These are phyloP conservation scores for Pyrenochaeta sp. DNA, from an alignment of 2,329 filamentous ascomycete genomes.

Conservation along the genomic window DNA sequence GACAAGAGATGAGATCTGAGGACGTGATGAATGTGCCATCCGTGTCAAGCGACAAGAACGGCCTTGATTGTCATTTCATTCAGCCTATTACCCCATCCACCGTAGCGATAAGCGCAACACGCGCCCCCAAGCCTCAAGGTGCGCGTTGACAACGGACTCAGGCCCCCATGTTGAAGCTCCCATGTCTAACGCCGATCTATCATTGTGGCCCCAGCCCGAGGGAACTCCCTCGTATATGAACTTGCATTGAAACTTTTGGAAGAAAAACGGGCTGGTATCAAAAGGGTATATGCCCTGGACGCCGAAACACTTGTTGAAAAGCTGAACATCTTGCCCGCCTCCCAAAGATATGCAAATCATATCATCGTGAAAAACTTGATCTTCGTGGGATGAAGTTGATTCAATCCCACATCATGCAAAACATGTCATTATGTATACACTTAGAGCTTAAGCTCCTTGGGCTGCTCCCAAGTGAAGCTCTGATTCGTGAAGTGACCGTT, in stretches of 20 bases:
- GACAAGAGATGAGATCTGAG: background rate
- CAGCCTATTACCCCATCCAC: background rate
- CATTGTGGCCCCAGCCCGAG: conserved; percentile 6
- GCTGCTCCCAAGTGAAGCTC: conserved; percentile 97
- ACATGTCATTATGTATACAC: conserved; percentile 37
- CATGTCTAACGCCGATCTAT: conserved; percentile 26
- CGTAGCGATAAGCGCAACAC: background rate
- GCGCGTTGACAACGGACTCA: conserved; percentile 41
- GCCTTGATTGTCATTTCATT: background rate
- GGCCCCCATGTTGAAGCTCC: conserved; percentile 37
- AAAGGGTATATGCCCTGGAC: conserved; percentile 47
- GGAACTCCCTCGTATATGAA: conserved; percentile 22
- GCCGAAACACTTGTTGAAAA: conserved; percentile 53
- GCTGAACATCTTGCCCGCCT: conserved; percentile 43
- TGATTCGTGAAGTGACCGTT: conserved; percentile 99
- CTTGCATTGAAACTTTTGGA: conserved; percentile 43
- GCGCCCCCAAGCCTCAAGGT: conserved; percentile 22
- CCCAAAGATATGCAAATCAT: conserved; percentile 51
- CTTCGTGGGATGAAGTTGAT: conserved; percentile 51
- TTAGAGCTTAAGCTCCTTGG: conserved; percentile 93
- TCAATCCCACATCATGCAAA: conserved; percentile 47
- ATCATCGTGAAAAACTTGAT: conserved; percentile 39
- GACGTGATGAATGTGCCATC: background rate
- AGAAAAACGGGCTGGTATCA: conserved; percentile 40
- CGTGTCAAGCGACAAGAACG: background rate